These are phyloP conservation scores for Cydonia oblonga DNA, from an alignment of 331 rosid genomes.

Conservation along the genomic window DNA sequence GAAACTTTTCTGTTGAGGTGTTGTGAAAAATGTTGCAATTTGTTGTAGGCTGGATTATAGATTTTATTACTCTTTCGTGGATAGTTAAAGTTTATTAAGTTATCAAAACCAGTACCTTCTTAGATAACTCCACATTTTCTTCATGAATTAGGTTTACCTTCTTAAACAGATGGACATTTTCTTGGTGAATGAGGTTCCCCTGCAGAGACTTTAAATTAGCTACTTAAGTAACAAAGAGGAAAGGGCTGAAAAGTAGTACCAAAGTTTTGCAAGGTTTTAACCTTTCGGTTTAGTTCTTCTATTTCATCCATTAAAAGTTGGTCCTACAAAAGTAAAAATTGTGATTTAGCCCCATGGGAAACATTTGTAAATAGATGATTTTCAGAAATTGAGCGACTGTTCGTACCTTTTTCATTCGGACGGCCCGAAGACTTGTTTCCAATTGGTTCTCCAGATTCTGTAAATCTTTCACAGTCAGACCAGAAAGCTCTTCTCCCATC, in stretches of 20 bases:
- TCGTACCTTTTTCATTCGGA: constrained; percentile 73
- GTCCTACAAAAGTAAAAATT: constrained; percentile 50
- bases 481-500: constrained; percentile 89
- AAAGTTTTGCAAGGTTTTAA: constrained; percentile 25
- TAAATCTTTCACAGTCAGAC: constrained; percentile 57
- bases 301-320: constrained; percentile 74
- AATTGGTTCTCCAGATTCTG: constrained; percentile 64
- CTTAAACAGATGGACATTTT: constrained; percentile 58
- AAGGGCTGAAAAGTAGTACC: constrained; percentile 6
- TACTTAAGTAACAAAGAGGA: background rate
- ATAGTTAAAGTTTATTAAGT: constrained; percentile 14
- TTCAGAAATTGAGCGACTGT: constrained; percentile 1
- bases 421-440: constrained; percentile 68
- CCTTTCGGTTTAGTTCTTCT: constrained; percentile 79
- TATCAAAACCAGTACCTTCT: constrained; percentile 36
- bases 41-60: constrained; percentile 5
- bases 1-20: constrained; percentile 19
- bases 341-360: constrained; percentile 6
- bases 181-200: constrained; percentile 70
- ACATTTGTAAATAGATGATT: background rate
- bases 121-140: constrained; percentile 51
- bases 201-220: constrained; percentile 23
- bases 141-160: constrained; percentile 57
- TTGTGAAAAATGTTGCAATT: constrained; percentile 14
- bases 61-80: constrained; percentile 2